These are phyloP conservation scores for Prototheca wickerhamii DNA, from an alignment of 163 green algal species.

Conservation along the genomic window DNA sequence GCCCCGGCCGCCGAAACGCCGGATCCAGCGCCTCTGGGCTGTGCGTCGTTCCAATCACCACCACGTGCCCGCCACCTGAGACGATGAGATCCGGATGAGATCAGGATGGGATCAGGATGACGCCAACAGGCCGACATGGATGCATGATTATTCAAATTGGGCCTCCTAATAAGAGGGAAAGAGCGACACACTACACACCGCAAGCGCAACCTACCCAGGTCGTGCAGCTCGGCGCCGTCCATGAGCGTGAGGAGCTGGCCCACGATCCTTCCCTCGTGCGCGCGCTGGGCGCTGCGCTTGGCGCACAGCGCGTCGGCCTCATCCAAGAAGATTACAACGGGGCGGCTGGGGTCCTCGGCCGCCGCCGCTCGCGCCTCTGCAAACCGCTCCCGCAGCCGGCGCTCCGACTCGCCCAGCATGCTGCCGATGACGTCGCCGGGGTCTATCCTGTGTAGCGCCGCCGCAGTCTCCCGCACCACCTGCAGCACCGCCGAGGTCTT, in stretches of 20 bases:
- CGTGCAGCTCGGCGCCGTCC: slow-evolving; percentile 42
- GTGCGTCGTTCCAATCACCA: slow-evolving; percentile 82
- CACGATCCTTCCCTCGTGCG: slow-evolving; percentile 71
- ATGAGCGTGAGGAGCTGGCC: slow-evolving; percentile 84
- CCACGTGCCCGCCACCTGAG: slow-evolving; percentile 34
- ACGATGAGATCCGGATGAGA: background rate
- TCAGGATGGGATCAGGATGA: background rate
- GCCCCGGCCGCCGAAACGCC: slow-evolving; percentile 65
- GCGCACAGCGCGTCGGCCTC: slow-evolving; percentile 59
- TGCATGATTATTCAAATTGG: too few relatives aligned
- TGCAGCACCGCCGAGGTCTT: slow-evolving; percentile 87
- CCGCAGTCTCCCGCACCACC: slow-evolving; percentile 71
- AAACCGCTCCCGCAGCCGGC: slow-evolving; percentile 48
- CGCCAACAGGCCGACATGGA: too few relatives aligned
- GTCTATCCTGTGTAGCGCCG: slow-evolving; percentile 33
- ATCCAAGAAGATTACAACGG: slow-evolving; percentile 22
- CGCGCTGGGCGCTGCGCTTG: slow-evolving; percentile 26
- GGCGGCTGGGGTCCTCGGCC: background rate
- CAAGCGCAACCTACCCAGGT: background rate
- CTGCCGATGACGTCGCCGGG: slow-evolving; percentile 12
- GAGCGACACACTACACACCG: background rate
- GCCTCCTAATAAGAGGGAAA: too few relatives aligned
- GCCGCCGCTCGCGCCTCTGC: slow-evolving; percentile 25
- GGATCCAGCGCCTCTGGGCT: slow-evolving; percentile 79
- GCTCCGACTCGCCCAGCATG: slow-evolving; percentile 49